These are phyloP conservation scores for Rhizoclosmatium hyalinum DNA, from an alignment of 371 early-diverging fungal genomes.

Conservation along the genomic window DNA sequence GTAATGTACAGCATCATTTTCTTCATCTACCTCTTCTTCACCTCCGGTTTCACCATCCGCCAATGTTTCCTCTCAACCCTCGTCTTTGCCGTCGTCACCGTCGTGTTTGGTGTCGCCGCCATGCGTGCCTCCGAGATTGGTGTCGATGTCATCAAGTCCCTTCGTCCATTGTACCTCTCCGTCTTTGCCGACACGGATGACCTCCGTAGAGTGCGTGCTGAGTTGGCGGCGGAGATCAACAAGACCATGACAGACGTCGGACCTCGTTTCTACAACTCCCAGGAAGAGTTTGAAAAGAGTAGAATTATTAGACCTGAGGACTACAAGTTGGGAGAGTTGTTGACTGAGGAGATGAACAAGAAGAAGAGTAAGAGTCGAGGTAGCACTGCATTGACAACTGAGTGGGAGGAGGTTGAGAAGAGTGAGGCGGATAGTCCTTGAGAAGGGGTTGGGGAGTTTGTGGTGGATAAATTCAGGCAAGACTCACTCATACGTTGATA, in stretches of 20 bases:
- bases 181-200: conserved; percentile 40
- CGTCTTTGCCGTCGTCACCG: conserved; percentile 65
- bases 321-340: conserved; percentile 25
- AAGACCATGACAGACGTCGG: conserved; percentile 84
- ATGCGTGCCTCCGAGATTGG: conserved; percentile 90
- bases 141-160: conserved; percentile 82
- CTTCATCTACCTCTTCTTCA: conserved; percentile 34
- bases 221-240: conserved; percentile 79
- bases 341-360: conserved; percentile 29
- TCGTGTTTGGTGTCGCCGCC: conserved; percentile 80
- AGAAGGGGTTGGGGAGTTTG: not conserved
- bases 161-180: conserved; percentile 79
- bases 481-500: not conserved
- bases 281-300: conserved; percentile 43
- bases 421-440: conserved; percentile 26
- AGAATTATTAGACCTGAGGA: conserved; percentile 42
- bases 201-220: conserved; percentile 63
- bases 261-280: conserved; percentile 78
- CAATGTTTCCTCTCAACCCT: conserved; percentile 44
- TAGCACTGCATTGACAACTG: conserved; percentile 5
- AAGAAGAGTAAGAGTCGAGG: conserved; percentile 14
- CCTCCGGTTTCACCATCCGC: conserved; percentile 38
- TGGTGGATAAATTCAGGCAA: not conserved
- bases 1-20: conserved; percentile 44
- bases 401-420: conserved; percentile 39